Percentiles rank a stretch among this genome's conserved stretches.
Conservation (phyloP, 768 basidiomycete species). For the Xerocomellus intermedius region DNA sequence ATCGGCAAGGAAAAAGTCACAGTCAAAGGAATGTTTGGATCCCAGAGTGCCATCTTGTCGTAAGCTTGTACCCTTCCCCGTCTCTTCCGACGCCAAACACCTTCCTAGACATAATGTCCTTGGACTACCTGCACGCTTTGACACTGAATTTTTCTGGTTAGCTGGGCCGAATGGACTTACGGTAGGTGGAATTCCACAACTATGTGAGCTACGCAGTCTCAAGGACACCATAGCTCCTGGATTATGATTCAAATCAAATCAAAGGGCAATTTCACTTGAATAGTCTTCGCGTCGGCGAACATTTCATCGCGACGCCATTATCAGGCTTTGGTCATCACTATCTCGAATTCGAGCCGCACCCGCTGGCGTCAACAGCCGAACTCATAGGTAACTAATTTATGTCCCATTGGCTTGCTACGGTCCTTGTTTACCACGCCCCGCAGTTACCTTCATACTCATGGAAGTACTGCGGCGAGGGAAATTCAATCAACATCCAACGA, state of each 20-base stretch:
- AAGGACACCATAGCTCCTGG: constrained; percentile 41
- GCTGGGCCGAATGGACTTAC: constrained; percentile 53
- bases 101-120: constrained; percentile 51
- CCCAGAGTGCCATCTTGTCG: constrained; percentile 54
- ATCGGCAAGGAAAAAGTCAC: constrained; percentile 51
- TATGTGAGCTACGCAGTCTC: constrained; percentile 2
- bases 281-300: constrained; percentile 43
- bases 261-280: constrained; percentile 54
- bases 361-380: constrained; percentile 48
- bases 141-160: constrained; percentile 59
- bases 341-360: constrained; percentile 53
- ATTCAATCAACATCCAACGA: constrained; percentile 49
- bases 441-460: constrained; percentile 64
- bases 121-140: constrained; percentile 61
- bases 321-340: constrained; percentile 56
- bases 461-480: constrained; percentile 61
- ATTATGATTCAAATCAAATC: constrained; percentile 48
- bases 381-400: constrained; percentile 41
- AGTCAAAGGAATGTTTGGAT: constrained; percentile 56
- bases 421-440: constrained; percentile 10
- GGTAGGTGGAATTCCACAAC: constrained; percentile 34
- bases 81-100: neutral
- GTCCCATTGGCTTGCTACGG: neutral
- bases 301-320: constrained; percentile 49
- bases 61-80: constrained; percentile 27